These are phyloP conservation scores for Berkeleyomyces basicola DNA, from an alignment of 2,329 filamentous ascomycete genomes.

Conservation along the genomic window DNA sequence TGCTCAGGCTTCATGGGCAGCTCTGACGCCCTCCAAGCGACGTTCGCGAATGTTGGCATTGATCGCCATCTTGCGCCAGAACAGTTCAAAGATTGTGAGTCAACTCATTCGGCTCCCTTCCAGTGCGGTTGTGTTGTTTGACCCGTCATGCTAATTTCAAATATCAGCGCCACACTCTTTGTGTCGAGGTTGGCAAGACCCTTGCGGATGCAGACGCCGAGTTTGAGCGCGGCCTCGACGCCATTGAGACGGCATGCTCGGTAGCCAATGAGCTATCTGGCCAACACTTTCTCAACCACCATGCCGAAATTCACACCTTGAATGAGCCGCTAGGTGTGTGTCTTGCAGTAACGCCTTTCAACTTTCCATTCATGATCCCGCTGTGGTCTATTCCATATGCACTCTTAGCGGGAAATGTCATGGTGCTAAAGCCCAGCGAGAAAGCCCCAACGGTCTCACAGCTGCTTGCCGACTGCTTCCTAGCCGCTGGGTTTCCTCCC, in stretches of 20 bases:
- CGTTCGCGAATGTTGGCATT: conserved; percentile 4
- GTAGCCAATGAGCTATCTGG: conserved; percentile 13
- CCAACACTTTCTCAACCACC: not conserved
- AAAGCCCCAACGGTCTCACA: conserved; percentile 31
- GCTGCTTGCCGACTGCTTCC: conserved; percentile 36
- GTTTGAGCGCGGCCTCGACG: conserved; percentile 16
- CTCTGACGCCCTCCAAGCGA: conserved; percentile 1
- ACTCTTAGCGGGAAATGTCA: conserved; percentile 30
- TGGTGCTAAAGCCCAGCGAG: conserved; percentile 36
- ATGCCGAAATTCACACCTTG: conserved; percentile 13
- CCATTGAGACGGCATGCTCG: conserved; percentile 15
- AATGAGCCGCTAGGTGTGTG: conserved; percentile 32
- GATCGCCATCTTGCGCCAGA: conserved; percentile 2
- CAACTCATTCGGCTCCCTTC: too few species aligned
- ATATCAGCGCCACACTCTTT: conserved; percentile 4
- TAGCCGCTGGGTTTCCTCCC: conserved; percentile 56
- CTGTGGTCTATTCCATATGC: conserved; percentile 32
- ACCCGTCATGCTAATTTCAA: not conserved
- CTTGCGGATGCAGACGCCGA: conserved; percentile 16
- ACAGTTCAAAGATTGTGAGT: conserved; percentile 12
- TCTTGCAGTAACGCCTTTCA: conserved; percentile 41
- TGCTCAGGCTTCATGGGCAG: conserved; percentile 13
- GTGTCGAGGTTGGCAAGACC: conserved; percentile 16
- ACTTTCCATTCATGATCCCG: conserved; percentile 31
- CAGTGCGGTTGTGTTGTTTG: not conserved